A percentile compares a stretch with the other conserved stretches of the same genome.
phyloP scores from a whole-genome alignment of 176 grass and related monocot species.

The Phyllostachys edulis region DNA sequence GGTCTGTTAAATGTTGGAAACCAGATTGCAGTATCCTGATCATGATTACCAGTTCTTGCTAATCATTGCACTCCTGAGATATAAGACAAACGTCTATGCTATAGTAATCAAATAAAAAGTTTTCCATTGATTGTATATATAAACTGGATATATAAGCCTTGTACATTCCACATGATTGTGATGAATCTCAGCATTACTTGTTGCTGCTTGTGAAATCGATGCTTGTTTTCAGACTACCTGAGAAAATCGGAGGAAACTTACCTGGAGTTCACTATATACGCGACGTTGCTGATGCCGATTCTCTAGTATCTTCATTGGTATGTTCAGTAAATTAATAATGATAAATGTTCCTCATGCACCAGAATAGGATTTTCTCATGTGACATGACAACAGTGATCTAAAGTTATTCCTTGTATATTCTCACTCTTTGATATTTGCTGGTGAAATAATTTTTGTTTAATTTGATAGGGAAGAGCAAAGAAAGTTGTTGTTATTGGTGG shows the following conservation, averaged over 20 bases:
- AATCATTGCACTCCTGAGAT: neutral
- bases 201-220: constrained; percentile 18
- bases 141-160: neutral
- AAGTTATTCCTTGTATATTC: neutral
- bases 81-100: neutral
- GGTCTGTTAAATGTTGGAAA: constrained; percentile 1
- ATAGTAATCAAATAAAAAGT: neutral
- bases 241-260: constrained; percentile 78
- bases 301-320: constrained; percentile 94
- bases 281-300: constrained; percentile 86
- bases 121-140: neutral
- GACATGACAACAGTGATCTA: neutral
- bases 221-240: constrained; percentile 65
- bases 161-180: neutral
- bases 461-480: constrained; percentile 66
- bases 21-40: neutral
- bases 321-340: constrained; percentile 2
- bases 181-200: constrained; percentile 6
- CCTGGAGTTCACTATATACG: constrained; percentile 89
- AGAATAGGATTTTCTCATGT: neutral
- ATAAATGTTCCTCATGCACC: neutral
- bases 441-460: constrained; percentile 20
- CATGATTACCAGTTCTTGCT: neutral
- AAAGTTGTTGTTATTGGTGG: constrained; percentile 87
- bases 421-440: constrained; percentile 10